These are phyloP conservation scores for Rhizopogon roseolus DNA, from an alignment of 768 basidiomycete genomes.

Conservation along the genomic window DNA sequence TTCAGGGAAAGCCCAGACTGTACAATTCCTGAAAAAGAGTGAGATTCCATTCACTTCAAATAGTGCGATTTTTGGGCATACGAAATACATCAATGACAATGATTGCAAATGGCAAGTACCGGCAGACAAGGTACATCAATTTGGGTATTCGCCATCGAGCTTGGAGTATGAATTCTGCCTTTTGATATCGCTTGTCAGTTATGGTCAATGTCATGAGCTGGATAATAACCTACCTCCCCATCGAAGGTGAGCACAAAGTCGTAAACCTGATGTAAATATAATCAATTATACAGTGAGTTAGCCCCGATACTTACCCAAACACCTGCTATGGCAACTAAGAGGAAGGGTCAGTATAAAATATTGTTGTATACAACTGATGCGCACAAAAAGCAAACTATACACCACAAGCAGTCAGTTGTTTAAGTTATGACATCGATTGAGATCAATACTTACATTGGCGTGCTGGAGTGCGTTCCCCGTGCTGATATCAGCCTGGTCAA, in stretches of 20 bases:
- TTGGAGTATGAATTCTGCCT: not conserved
- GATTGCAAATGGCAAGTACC: not conserved
- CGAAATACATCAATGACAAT: not conserved
- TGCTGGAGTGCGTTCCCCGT: not conserved
- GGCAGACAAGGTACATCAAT: not conserved
- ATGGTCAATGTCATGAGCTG: not conserved
- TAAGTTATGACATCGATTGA: not conserved
- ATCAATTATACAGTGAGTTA: not conserved
- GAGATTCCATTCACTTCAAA: not conserved
- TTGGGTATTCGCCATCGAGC: not conserved
- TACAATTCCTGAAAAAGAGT: not conserved
- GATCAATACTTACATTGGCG: not conserved
- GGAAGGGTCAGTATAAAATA: not conserved
- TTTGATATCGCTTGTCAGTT: not conserved
- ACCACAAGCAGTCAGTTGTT: not conserved
- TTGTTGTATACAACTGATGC: not conserved
- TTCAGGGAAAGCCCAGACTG: not conserved
- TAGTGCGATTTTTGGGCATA: not conserved
- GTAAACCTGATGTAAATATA: not conserved
- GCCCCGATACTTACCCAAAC: not conserved
- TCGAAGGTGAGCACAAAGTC: not conserved
- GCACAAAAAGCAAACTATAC: not conserved
- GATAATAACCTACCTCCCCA: not conserved
- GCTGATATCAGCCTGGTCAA: not conserved
- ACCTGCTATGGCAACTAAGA: not conserved